Percentiles rank a stretch among this genome's conserved stretches.
These are phyloP conservation scores for Tricholoma furcatifolium DNA, from an alignment of 768 basidiomycete species.

Conservation along the genomic window DNA sequence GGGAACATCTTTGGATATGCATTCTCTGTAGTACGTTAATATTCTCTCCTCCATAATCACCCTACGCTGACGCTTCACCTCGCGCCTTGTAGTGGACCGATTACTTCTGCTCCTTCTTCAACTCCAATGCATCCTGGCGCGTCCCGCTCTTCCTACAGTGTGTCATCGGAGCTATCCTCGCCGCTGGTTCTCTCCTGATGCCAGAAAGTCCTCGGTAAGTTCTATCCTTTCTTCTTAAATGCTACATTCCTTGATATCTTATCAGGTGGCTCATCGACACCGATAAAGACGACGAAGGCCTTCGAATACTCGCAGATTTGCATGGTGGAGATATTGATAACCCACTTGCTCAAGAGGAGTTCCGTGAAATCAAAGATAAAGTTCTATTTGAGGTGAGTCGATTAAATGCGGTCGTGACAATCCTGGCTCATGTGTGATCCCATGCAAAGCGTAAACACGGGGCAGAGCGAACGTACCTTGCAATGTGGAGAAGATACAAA, in stretches of 20 bases:
- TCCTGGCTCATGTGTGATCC: neutral
- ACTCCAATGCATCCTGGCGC: conserved; percentile 81
- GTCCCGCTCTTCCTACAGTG: conserved; percentile 82
- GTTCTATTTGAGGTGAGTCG: conserved; percentile 62
- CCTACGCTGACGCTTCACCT: neutral
- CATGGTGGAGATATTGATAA: conserved; percentile 80
- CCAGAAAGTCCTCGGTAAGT: conserved; percentile 80
- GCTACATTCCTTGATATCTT: neutral
- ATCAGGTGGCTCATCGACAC: conserved; percentile 84
- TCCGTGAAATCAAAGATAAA: conserved; percentile 83
- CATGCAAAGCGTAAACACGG: conserved; percentile 64
- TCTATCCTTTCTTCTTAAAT: neutral
- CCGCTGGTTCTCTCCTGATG: conserved; percentile 73
- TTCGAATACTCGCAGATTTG: conserved; percentile 83
- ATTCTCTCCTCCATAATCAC: neutral
- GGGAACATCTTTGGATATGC: conserved; percentile 86
- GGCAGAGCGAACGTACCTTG: conserved; percentile 72
- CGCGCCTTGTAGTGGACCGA: conserved; percentile 68
- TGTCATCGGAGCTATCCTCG: conserved; percentile 74
- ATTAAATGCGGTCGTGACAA: neutral
- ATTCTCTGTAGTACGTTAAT: conserved; percentile 66
- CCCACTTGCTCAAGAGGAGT: conserved; percentile 71
- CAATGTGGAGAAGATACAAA: conserved; percentile 87
- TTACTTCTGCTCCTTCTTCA: conserved; percentile 84
- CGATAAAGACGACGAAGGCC: conserved; percentile 79